Base-by-base conservation (phyloP, 768 basidiomycete genomes). In the Trametopsis cervina region DNA sequence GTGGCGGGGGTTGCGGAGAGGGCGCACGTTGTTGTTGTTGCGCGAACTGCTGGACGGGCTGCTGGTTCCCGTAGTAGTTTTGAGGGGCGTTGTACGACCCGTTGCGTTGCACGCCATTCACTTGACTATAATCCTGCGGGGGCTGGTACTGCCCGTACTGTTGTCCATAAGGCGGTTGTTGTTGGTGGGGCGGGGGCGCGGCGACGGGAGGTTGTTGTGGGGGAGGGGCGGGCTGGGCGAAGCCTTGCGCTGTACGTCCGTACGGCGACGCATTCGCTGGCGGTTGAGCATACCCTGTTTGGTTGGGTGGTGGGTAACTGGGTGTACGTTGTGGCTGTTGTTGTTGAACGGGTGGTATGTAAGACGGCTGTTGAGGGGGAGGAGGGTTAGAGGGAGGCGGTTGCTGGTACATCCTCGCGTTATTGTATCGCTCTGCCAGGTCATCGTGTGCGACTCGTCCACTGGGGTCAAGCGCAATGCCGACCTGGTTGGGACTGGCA, bases 361-460 rank as follows among this genome's bases (percentile, higher is more conserved):
- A 53, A 7, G 53, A 53, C 35, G 48, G 60, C 45, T 57, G 57
- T 29, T 50, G 57, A 13, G 35, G 26, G 1, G 55, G 50, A 15
- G 54, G 21, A 27, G 54, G 45, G 13, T 49, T 36, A 4, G 64
- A 43, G 63, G 69, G 50, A 58, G 66, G 12, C 56, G 65, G 54
- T 27, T 55, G 60, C 64, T 69, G 60, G 9, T 53, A 58, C 29
- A 33, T 33, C 29, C 29, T 7, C 7, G 29, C 29, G 29, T 33
- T 33, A 10, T 52, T 50, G 55, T 69, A 71, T 15, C 57, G 52
- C 52, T 76, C 77, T 12, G 85, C 85, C 80, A 92, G 81, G 35
- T 78, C 74, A 64, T 95, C 93, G 51, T 85, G 80, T 27, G 84
- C 69, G 4, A 95, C 93, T 12, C 82, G 75, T 6, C 92, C 93